These are phyloP conservation scores for Myxozyma lipomycoides DNA, from an alignment of 805 yeast species.

Conservation along the genomic window DNA sequence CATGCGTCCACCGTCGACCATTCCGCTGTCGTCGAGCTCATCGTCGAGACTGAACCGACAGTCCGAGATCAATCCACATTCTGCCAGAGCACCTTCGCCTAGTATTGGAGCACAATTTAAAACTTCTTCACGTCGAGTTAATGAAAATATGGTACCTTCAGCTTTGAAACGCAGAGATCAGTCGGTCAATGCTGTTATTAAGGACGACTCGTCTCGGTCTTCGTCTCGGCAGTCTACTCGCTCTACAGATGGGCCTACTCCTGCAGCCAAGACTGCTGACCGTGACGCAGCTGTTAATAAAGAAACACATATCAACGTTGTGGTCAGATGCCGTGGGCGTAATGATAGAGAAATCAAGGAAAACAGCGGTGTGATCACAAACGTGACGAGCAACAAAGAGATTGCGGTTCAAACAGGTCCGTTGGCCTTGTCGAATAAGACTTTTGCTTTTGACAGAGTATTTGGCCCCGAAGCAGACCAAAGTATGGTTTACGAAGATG, in stretches of 20 bases:
- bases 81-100: constrained; percentile 3
- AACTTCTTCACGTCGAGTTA: constrained; percentile 4
- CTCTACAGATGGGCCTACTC: background rate
- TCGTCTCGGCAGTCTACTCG: constrained; percentile 6
- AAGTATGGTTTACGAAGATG: constrained; percentile 56
- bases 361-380: constrained; percentile 58
- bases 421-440: constrained; percentile 40
- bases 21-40: constrained; percentile 15
- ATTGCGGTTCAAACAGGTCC: constrained; percentile 47
- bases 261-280: background rate
- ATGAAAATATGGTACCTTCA: constrained; percentile 2
- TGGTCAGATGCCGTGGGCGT: constrained; percentile 61
- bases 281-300: constrained; percentile 15
- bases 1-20: constrained; percentile 26
- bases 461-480: constrained; percentile 83
- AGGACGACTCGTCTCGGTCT: constrained; percentile 11
- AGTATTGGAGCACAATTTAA: constrained; percentile 1
- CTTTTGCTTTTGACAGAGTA: constrained; percentile 72
- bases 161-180: constrained; percentile 10
- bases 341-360: constrained; percentile 54
- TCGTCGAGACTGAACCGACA: constrained; percentile 18
- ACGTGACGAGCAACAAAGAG: constrained; percentile 48
- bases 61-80: constrained; percentile 15
- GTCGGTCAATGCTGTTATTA: constrained; percentile 6
- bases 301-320: constrained; percentile 54